Conservation (phyloP, 2,329 filamentous ascomycete species). For the Cladobotryum mycophilum region DNA sequence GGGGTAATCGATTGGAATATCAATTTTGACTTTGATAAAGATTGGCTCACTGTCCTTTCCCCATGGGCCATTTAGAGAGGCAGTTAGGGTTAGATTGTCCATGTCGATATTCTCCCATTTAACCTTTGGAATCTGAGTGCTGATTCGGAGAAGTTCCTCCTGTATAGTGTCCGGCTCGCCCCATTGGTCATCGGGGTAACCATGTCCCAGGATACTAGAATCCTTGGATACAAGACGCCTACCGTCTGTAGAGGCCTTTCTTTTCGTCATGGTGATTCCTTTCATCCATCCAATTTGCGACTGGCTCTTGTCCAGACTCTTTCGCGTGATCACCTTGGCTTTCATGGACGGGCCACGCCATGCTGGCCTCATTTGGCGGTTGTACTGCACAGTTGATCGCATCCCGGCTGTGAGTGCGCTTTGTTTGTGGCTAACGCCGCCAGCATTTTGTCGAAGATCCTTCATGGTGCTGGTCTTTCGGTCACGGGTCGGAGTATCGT, state of each 20-base stretch:
- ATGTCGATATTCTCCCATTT: conserved; percentile 59
- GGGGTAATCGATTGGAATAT: conserved; percentile 55
- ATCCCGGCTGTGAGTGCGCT: conserved; percentile 39
- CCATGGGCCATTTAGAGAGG: conserved; percentile 61
- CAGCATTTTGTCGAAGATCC: conserved; percentile 45
- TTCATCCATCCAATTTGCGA: conserved; percentile 65
- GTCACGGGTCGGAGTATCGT: conserved; percentile 51
- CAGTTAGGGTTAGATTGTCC: conserved; percentile 51
- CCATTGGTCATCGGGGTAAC: conserved; percentile 51
- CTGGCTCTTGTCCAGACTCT: conserved; percentile 40
- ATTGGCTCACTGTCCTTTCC: conserved; percentile 50
- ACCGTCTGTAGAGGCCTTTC: conserved; percentile 37
- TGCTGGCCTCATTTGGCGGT: conserved; percentile 28
- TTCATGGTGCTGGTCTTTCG: conserved; percentile 57
- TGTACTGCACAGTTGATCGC: conserved; percentile 27
- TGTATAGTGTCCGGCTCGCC: conserved; percentile 56
- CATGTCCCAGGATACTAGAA: conserved; percentile 44
- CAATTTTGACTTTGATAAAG: conserved; percentile 56
- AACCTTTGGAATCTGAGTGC: conserved; percentile 56
- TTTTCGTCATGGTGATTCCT: conserved; percentile 57
- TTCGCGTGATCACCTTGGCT: conserved; percentile 39
- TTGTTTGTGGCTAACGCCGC: conserved; percentile 36
- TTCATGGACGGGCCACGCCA: conserved; percentile 57
- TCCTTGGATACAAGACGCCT: conserved; percentile 46
- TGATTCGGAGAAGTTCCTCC: conserved; percentile 59